Conservation (phyloP, 2,329 filamentous ascomycete species). For the Ceratocystis colombiana region DNA sequence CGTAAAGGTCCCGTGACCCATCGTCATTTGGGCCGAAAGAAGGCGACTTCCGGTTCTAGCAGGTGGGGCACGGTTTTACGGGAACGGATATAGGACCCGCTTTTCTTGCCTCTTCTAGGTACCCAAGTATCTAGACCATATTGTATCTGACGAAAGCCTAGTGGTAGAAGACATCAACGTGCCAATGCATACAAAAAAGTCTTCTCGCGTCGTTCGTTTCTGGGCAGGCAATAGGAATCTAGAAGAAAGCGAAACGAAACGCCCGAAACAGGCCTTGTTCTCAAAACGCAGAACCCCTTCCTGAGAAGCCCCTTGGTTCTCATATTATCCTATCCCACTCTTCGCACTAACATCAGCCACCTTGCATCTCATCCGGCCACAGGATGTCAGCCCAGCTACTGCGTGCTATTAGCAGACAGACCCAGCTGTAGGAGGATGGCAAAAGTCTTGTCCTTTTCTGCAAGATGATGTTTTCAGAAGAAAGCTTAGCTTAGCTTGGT, state of each 20-base stretch:
- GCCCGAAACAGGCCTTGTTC: neutral
- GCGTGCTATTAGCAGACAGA: neutral
- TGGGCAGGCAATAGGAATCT: no score
- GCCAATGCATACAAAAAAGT: no score
- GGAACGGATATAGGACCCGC: neutral
- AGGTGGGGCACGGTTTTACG: neutral
- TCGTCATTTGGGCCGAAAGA: neutral
- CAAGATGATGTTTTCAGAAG: neutral
- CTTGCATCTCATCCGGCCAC: neutral
- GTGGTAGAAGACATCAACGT: no score
- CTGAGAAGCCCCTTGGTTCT: neutral
- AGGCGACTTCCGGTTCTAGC: neutral
- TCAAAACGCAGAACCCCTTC: no score
- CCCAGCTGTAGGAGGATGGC: neutral
- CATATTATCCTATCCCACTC: neutral
- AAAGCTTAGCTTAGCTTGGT: neutral
- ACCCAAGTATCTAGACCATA: neutral
- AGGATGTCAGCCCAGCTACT: neutral
- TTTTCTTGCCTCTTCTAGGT: neutral
- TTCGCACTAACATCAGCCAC: neutral
- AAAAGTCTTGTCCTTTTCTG: neutral
- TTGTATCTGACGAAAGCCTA: no score
- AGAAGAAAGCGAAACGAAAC: neutral
- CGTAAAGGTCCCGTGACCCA: neutral
- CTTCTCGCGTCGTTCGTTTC: neutral